Percentiles rank a stretch among this genome's conserved stretches.
phyloP scores from a whole-genome alignment of 108 stramenopile genomes.

The Skeletonema costatum region DNA sequence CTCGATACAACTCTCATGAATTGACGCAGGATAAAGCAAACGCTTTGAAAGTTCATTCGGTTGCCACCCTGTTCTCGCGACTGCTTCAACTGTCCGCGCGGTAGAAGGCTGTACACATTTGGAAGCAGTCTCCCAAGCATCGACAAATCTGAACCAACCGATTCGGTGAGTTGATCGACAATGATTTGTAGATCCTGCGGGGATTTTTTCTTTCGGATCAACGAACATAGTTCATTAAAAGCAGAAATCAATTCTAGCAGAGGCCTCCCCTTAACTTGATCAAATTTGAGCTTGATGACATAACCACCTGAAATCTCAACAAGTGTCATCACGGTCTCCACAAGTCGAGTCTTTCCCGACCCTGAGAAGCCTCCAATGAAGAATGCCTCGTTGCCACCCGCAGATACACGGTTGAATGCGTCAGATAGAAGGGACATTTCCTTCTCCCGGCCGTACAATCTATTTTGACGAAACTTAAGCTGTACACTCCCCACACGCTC shows the following conservation, averaged over 20 bases:
- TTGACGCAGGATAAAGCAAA: slow-evolving; percentile 37
- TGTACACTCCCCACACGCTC: background rate
- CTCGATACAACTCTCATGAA: slow-evolving; percentile 44
- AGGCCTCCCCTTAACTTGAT: slow-evolving; percentile 27
- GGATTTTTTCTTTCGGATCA: slow-evolving; percentile 6
- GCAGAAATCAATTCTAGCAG: slow-evolving; percentile 27
- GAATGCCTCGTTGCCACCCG: slow-evolving; percentile 32
- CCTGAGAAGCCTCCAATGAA: slow-evolving; percentile 40
- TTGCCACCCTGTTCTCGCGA: background rate
- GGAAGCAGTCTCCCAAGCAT: slow-evolving; percentile 27
- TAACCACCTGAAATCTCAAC: slow-evolving; percentile 5
- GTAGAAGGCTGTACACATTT: slow-evolving; percentile 18
- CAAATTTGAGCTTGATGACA: slow-evolving; percentile 29
- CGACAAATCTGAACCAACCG: slow-evolving; percentile 28
- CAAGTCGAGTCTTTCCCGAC: slow-evolving; percentile 23
- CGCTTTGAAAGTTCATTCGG: slow-evolving; percentile 28
- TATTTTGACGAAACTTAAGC: slow-evolving; percentile 5
- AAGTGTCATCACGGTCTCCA: slow-evolving; percentile 2
- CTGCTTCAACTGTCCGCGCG: background rate
- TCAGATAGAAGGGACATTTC: slow-evolving; percentile 23
- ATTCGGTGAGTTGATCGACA: slow-evolving; percentile 18
- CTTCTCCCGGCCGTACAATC: slow-evolving; percentile 34
- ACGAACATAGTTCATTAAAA: slow-evolving; percentile 33
- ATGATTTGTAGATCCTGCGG: slow-evolving; percentile 1
- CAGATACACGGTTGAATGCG: slow-evolving; percentile 34